A percentile compares a stretch with the other conserved stretches of the same genome.
These are phyloP conservation scores for Cochlearia excelsa DNA, from an alignment of 345 rosid species.

Conservation along the genomic window DNA sequence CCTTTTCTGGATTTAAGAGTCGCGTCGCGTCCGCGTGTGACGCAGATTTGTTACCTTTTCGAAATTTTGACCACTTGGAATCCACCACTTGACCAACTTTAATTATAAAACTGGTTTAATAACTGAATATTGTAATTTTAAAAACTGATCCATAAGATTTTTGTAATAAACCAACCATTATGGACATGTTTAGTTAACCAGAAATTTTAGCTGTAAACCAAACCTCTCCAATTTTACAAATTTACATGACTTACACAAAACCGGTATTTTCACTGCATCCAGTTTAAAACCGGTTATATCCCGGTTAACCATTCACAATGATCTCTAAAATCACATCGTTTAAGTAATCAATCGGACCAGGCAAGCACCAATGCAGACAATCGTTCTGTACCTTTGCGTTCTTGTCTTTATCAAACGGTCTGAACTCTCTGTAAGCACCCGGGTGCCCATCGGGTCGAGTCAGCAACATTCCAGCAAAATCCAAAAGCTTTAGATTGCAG, in stretches of 20 bases:
- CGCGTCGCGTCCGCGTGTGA: no score
- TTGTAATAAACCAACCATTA: no score
- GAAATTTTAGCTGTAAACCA: neutral
- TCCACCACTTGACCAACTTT: no score
- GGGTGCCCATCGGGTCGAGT: conserved; percentile 95
- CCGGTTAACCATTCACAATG: conserved; percentile 41
- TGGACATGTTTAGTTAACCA: no score
- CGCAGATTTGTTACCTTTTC: no score
- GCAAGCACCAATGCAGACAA: conserved; percentile 97
- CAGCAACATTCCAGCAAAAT: conserved; percentile 61
- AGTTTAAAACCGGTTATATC: conserved; percentile 5
- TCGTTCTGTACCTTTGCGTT: conserved; percentile 79
- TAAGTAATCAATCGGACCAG: conserved; percentile 85
- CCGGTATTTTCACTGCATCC: conserved; percentile 9
- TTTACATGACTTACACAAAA: conserved; percentile 21
- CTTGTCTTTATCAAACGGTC: conserved; percentile 65
- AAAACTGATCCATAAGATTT: no score
- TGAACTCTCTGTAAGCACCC: conserved; percentile 69
- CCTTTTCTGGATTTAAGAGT: no score
- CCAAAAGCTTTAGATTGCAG: conserved; percentile 66
- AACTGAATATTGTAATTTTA: no score
- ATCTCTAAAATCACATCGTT: conserved; percentile 86
- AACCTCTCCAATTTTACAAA: conserved; percentile 19
- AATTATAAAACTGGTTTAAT: no score
- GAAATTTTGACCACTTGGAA: no score